Evolutionary conservation across 306 rosid genomes (phyloP).

Genomic region (Gastrolobium bilobum): DNA sequence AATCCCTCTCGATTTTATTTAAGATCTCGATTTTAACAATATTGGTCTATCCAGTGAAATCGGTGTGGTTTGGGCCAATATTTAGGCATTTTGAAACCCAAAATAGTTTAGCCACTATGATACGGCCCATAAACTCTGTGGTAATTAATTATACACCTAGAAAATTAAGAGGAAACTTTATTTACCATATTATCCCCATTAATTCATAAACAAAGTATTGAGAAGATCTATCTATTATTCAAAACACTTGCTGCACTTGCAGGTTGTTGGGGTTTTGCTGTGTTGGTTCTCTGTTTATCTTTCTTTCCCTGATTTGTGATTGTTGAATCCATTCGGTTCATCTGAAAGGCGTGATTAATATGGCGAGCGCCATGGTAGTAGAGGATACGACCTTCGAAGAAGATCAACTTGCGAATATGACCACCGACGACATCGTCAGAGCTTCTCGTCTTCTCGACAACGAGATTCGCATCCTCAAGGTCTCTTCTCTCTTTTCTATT

Average conservation of each 20-base stretch:
- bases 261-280: background rate
- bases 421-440: constrained; percentile 76
- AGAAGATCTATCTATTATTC: background rate
- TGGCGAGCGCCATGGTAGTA: constrained; percentile 80
- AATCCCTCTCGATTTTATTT: no score
- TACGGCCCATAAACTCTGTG: no score
- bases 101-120: no score
- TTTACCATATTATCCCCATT: background rate
- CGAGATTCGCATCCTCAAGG: constrained; percentile 94
- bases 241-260: background rate
- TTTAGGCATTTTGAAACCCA: no score
- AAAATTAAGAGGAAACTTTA: background rate
- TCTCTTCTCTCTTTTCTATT: constrained; percentile 27
- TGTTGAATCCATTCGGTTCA: background rate
- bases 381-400: constrained; percentile 87
- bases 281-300: background rate
- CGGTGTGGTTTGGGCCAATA: no score
- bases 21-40: no score
- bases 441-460: constrained; percentile 92
- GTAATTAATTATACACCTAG: no score
- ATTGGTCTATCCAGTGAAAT: no score
- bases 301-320: background rate
- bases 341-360: constrained; percentile 41
- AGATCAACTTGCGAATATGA: constrained; percentile 80
- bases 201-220: background rate